Conservation (phyloP, 2,329 filamentous ascomycete genomes). For the Cladophialophora chaetospira region DNA sequence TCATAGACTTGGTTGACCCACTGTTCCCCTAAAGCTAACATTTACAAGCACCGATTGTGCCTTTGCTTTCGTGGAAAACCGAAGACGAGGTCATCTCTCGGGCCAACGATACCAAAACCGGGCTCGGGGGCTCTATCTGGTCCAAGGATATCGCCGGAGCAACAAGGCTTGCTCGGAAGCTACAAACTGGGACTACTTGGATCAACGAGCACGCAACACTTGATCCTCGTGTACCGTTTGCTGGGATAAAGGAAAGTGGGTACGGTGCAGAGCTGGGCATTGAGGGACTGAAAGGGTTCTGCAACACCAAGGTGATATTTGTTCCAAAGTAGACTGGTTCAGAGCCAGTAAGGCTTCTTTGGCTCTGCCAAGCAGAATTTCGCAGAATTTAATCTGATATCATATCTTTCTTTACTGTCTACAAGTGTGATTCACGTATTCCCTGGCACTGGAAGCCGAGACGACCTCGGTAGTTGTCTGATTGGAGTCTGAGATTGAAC, state of each 20-base stretch:
- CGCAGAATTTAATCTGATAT: neutral
- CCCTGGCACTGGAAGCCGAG: no score
- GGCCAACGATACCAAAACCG: constrained; percentile 19
- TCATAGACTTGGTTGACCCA: neutral
- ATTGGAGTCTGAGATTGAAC: no score
- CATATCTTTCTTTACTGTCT: no score
- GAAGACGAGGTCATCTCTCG: constrained; percentile 19
- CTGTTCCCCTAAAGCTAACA: neutral
- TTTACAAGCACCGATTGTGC: constrained; percentile 59
- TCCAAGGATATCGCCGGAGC: constrained; percentile 25
- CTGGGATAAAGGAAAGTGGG: constrained; percentile 57
- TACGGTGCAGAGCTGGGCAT: constrained; percentile 34
- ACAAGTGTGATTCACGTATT: no score
- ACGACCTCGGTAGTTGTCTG: no score
- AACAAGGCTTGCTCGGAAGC: constrained; percentile 10
- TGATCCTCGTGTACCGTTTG: constrained; percentile 54
- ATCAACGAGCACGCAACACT: constrained; percentile 31
- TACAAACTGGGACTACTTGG: constrained; percentile 26
- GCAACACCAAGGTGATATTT: neutral
- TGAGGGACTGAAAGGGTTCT: constrained; percentile 22
- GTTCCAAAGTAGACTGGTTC: neutral
- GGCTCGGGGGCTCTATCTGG: constrained; percentile 21
- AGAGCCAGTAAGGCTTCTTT: neutral
- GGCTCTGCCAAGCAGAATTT: neutral
- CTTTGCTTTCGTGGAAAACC: constrained; percentile 59